Evolutionary conservation across 2,329 filamentous ascomycete genomes (phyloP).

Genomic region (Orbilia oligospora): DNA sequence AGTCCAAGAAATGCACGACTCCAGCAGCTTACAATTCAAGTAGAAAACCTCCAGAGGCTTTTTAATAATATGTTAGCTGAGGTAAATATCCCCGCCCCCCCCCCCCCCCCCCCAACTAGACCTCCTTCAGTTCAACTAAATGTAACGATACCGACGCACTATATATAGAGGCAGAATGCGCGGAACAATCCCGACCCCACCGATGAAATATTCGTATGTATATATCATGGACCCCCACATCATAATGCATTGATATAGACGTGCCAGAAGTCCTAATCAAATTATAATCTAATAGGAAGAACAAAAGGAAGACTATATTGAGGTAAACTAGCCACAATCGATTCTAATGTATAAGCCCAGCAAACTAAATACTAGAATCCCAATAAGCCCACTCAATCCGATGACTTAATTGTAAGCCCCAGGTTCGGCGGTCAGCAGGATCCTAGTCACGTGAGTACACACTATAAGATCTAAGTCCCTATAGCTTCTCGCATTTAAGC

Average conservation of each 20-base stretch:
- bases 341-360: too few relatives aligned
- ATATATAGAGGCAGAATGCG: background rate
- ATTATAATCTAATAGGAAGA: constrained; percentile 14
- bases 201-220: background rate
- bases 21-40: background rate
- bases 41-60: background rate
- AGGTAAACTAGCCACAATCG: background rate
- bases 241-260: too few relatives aligned
- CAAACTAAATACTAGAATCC: background rate
- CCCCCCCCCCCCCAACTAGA: background rate
- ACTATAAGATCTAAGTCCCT: background rate
- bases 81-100: background rate
- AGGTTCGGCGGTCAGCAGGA: background rate
- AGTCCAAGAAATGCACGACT: background rate
- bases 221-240: background rate
- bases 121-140: background rate
- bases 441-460: background rate
- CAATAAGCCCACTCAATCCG: background rate
- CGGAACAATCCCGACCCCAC: background rate
- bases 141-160: background rate
- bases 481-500: too few relatives aligned
- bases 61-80: background rate
- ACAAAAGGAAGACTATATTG: background rate
- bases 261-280: background rate
- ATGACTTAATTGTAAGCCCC: background rate